A percentile compares a stretch with the other conserved stretches of the same genome.
phyloP scores from a whole-genome alignment of 495 filamentous ascomycete genomes.

The Apodospora peruviana region DNA sequence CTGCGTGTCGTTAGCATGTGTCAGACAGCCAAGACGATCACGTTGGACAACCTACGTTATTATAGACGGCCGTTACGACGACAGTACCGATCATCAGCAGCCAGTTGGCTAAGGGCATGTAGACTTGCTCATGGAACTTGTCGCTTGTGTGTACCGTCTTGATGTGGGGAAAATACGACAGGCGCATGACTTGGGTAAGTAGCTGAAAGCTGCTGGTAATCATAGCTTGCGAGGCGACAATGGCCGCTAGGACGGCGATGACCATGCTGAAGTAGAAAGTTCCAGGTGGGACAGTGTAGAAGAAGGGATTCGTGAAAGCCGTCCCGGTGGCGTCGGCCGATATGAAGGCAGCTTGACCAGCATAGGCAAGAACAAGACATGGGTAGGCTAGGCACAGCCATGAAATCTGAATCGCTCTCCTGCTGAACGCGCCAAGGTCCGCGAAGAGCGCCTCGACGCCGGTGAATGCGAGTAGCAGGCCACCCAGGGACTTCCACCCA shows the following conservation, averaged over 20 bases:
- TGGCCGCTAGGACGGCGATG: slow-evolving; percentile 60
- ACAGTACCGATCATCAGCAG: slow-evolving; percentile 67
- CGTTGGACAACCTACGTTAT: slow-evolving; percentile 35
- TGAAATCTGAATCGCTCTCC: slow-evolving; percentile 56
- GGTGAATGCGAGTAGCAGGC: slow-evolving; percentile 64
- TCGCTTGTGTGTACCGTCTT: slow-evolving; percentile 61
- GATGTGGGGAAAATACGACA: slow-evolving; percentile 71
- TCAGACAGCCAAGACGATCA: background rate
- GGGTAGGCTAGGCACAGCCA: slow-evolving; percentile 61
- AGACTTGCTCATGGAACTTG: slow-evolving; percentile 64
- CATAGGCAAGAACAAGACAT: slow-evolving; percentile 63
- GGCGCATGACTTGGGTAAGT: slow-evolving; percentile 64
- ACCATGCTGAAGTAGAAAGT: slow-evolving; percentile 60
- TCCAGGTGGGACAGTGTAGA: slow-evolving; percentile 59
- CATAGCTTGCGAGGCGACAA: slow-evolving; percentile 72
- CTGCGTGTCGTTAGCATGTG: background rate
- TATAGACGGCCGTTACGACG: slow-evolving; percentile 65
- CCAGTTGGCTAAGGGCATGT: slow-evolving; percentile 69
- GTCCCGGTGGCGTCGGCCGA: slow-evolving; percentile 43
- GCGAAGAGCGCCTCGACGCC: slow-evolving; percentile 72
- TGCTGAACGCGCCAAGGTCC: slow-evolving; percentile 66
- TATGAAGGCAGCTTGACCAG: slow-evolving; percentile 70
- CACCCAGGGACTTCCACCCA: slow-evolving; percentile 64
- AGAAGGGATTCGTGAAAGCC: slow-evolving; percentile 70
- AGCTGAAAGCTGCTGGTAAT: slow-evolving; percentile 67